Percentiles rank a stretch among this genome's conserved stretches.
Conservation (phyloP, 805 yeast genomes). For the Metahyphopichia silvanorum region DNA sequence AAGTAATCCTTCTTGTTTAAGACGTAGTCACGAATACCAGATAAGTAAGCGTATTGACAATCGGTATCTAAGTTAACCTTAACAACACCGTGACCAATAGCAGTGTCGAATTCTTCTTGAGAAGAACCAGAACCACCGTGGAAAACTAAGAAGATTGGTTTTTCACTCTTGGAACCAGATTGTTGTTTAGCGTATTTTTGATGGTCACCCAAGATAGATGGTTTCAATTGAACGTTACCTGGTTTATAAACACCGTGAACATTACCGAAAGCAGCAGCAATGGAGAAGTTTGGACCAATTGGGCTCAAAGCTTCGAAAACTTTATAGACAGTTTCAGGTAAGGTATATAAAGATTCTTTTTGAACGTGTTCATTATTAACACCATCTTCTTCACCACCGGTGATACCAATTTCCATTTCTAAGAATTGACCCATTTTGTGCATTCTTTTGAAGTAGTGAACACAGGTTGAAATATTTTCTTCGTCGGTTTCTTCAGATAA, state of each 20-base stretch:
- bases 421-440: slow-evolving; percentile 94
- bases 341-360: slow-evolving; percentile 86
- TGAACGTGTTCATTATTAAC: slow-evolving; percentile 95
- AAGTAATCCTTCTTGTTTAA: slow-evolving; percentile 95
- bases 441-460: slow-evolving; percentile 91
- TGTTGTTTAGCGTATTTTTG: slow-evolving; percentile 82
- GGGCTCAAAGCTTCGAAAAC: slow-evolving; percentile 88
- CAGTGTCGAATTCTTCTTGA: slow-evolving; percentile 86
- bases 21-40: slow-evolving; percentile 97
- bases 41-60: slow-evolving; percentile 96
- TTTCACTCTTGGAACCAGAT: slow-evolving; percentile 47
- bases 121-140: slow-evolving; percentile 99
- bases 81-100: slow-evolving; percentile 91
- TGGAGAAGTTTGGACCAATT: slow-evolving; percentile 96
- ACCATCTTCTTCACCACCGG: slow-evolving; percentile 99
- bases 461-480: slow-evolving; percentile 92
- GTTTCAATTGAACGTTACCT: slow-evolving; percentile 93
- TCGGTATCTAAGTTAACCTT: slow-evolving; percentile 99
- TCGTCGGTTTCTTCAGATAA: slow-evolving; percentile 95
- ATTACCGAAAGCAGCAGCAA: slow-evolving; percentile 99
- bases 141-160: slow-evolving; percentile 95
- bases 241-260: slow-evolving; percentile 99
- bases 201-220: slow-evolving; percentile 93
- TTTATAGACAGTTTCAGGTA: slow-evolving; percentile 89
- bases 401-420: slow-evolving; percentile 99